These are phyloP conservation scores for Rhamnella rubrinervis DNA, from an alignment of 331 rosid genomes.

Conservation along the genomic window DNA sequence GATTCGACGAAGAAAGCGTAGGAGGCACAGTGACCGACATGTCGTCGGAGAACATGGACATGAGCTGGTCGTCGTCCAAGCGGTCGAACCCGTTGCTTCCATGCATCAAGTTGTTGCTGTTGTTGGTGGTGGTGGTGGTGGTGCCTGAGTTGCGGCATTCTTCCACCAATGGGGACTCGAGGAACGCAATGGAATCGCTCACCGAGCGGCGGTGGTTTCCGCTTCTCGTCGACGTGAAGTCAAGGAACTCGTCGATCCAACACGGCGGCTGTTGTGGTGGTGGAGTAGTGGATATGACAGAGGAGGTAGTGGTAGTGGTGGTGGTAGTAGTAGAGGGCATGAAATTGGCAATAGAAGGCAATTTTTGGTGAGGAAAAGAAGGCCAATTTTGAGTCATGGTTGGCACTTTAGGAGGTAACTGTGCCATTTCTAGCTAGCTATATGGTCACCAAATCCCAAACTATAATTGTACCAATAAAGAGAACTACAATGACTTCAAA, in stretches of 20 bases:
- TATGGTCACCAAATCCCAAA: too few relatives aligned
- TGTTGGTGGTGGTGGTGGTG: background rate
- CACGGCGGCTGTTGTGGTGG: constrained; percentile 27
- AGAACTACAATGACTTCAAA: background rate
- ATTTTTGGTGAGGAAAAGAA: constrained; percentile 47
- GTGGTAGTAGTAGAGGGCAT: constrained; percentile 15
- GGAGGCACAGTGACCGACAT: constrained; percentile 34
- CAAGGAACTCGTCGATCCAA: constrained; percentile 84
- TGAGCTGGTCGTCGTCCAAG: constrained; percentile 78
- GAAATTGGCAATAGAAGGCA: constrained; percentile 35
- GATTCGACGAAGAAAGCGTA: constrained; percentile 42
- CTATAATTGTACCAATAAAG: constrained; percentile 23
- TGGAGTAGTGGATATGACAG: background rate
- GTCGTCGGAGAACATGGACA: constrained; percentile 82
- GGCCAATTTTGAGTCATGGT: constrained; percentile 81
- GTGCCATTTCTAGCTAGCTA: constrained; percentile 52
- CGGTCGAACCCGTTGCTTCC: constrained; percentile 45
- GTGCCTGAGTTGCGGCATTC: constrained; percentile 36
- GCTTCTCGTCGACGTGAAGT: constrained; percentile 68
- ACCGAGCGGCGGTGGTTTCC: constrained; percentile 72
- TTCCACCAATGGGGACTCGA: constrained; percentile 44
- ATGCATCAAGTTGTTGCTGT: background rate
- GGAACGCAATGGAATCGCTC: constrained; percentile 81
- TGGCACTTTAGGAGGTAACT: constrained; percentile 93
- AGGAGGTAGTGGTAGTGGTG: background rate